Evolutionary conservation across 441 rosid species (phyloP).

Genomic region (Populus hybrid): DNA sequence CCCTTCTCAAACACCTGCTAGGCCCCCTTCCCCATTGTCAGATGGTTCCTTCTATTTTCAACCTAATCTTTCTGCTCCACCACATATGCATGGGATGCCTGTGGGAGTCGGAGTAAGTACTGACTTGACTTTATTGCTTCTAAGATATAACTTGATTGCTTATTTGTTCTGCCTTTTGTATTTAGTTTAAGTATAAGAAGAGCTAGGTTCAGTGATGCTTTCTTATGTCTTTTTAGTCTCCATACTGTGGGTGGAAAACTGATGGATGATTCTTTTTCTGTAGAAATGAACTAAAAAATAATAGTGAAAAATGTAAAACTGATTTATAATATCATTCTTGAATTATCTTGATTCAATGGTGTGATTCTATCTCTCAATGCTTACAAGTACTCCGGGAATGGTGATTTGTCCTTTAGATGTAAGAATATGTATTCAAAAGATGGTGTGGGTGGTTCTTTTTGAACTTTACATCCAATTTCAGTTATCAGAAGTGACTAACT

Average conservation of each 20-base stretch:
- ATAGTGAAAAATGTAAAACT: not conserved
- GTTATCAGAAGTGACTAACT: slow-evolving; percentile 11
- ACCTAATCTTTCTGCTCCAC: slow-evolving; percentile 40
- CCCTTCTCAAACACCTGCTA: slow-evolving; percentile 56
- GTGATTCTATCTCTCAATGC: not conserved
- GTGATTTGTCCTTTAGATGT: not conserved
- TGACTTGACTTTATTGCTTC: not conserved
- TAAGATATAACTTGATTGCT: not conserved
- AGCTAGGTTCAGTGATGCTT: not conserved
- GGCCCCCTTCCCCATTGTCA: slow-evolving; percentile 65
- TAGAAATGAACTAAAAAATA: not conserved
- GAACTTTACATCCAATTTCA: not conserved
- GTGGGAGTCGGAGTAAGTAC: slow-evolving; percentile 71
- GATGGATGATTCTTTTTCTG: not conserved
- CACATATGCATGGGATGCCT: slow-evolving; percentile 78
- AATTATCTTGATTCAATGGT: not conserved
- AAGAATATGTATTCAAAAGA: not conserved
- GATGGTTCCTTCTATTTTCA: slow-evolving; percentile 73
- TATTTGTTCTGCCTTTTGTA: not conserved
- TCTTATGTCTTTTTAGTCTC: not conserved
- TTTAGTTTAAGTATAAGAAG: not conserved
- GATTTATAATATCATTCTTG: not conserved
- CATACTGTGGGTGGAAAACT: not conserved
- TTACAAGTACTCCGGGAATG: not conserved
- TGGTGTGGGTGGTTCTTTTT: not conserved